phyloP scores from a whole-genome alignment of 148 eudicot species.

The Talinum fruticosum region DNA sequence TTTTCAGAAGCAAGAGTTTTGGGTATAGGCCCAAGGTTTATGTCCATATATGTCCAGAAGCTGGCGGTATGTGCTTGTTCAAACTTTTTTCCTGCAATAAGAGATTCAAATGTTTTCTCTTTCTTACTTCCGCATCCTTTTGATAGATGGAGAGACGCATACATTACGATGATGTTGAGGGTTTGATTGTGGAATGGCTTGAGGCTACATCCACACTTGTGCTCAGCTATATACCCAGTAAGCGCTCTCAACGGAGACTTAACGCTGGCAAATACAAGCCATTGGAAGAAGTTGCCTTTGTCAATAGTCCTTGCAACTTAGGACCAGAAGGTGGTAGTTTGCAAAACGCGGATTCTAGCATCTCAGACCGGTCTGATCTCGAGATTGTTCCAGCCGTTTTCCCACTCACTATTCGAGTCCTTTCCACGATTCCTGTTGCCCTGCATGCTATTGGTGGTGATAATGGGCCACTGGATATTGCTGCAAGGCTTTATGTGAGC shows the following conservation, averaged over 20 bases:
- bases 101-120: neutral
- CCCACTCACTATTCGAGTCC: conserved; percentile 59
- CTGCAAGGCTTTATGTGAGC: conserved; percentile 63
- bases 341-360: conserved; percentile 15
- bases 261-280: conserved; percentile 51
- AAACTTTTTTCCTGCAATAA: neutral
- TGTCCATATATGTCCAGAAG: conserved; percentile 74
- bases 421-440: conserved; percentile 76
- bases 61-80: conserved; percentile 57
- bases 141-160: conserved; percentile 79
- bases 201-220: conserved; percentile 72
- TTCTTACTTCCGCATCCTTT: conserved; percentile 2
- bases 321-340: conserved; percentile 23
- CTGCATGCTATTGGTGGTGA: conserved; percentile 88
- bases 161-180: conserved; percentile 85
- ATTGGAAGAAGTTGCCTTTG: conserved; percentile 61
- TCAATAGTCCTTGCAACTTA: conserved; percentile 43
- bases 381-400: conserved; percentile 54
- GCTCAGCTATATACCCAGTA: conserved; percentile 42
- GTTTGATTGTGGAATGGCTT: conserved; percentile 78
- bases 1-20: conserved; percentile 81
- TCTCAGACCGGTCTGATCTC: conserved; percentile 12
- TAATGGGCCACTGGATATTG: conserved; percentile 79
- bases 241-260: conserved; percentile 47
- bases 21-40: conserved; percentile 88